phyloP scores from a whole-genome alignment of 208 protist species.

The Wallacemonas sp. region DNA sequence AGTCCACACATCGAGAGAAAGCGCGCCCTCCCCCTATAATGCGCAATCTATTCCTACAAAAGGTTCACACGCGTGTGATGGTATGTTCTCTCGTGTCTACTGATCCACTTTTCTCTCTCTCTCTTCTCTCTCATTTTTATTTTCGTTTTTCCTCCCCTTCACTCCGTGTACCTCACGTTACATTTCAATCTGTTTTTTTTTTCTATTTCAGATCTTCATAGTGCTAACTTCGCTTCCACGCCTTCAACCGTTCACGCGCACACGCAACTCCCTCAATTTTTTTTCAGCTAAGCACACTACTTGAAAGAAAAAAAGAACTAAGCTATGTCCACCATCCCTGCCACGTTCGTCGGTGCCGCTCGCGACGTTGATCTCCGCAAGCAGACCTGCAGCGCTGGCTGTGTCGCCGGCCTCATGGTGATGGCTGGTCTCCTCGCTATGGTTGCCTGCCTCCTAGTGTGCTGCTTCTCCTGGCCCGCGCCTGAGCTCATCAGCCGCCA shows the following conservation, averaged over 20 bases:
- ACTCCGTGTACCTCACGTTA: not conserved
- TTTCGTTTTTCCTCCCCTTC: slow-evolving; percentile 4
- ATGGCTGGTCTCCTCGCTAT: slow-evolving; percentile 38
- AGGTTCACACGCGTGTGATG: too few species aligned
- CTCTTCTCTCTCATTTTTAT: not conserved
- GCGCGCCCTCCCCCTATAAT: too few species aligned
- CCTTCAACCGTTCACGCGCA: too few species aligned
- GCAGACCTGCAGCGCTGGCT: slow-evolving; percentile 57
- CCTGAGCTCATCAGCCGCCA: slow-evolving; percentile 44
- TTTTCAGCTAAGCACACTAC: not conserved
- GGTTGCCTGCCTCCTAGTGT: slow-evolving; percentile 33
- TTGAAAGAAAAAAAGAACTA: not conserved
- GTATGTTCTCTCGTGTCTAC: too few species aligned
- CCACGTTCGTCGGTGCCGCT: slow-evolving; percentile 2
- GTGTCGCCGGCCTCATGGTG: slow-evolving; percentile 47
- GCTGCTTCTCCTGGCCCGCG: slow-evolving; percentile 45
- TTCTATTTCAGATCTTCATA: slow-evolving; percentile 10
- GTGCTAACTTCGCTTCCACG: slow-evolving; percentile 4
- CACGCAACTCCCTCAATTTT: too few species aligned
- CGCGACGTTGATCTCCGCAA: slow-evolving; percentile 11
- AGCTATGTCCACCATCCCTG: not conserved
- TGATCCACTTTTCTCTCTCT: too few species aligned
- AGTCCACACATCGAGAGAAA: too few species aligned
- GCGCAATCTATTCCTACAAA: too few species aligned
- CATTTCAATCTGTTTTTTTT: not conserved